Evolutionary conservation across 148 eudicot species (phyloP).

Genomic region (Heliamphora exappendiculata): DNA sequence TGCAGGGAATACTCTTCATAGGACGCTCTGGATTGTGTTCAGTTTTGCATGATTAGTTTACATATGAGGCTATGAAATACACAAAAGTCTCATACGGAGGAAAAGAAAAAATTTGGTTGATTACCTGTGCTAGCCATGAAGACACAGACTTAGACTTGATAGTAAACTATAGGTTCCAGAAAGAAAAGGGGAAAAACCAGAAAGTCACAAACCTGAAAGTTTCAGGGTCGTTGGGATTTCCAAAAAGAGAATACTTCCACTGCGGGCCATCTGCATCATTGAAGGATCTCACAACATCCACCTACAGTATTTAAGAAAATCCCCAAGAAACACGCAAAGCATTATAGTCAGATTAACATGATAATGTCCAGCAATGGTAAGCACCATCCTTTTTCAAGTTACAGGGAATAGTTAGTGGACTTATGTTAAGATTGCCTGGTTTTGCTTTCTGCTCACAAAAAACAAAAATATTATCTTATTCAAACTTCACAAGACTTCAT

Average conservation of each 20-base stretch:
- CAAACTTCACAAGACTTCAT: neutral
- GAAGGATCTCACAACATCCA: slow-evolving; percentile 81
- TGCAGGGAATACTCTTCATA: neutral
- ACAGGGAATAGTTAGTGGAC: neutral
- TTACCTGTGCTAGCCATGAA: neutral
- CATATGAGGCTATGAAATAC: neutral
- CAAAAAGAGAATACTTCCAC: slow-evolving; percentile 97
- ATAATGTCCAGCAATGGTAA: neutral
- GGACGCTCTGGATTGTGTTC: neutral
- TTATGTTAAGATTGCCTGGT: neutral
- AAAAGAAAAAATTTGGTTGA: neutral
- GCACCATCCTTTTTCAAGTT: neutral
- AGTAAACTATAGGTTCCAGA: neutral
- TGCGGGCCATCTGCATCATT: slow-evolving; percentile 87
- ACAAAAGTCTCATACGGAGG: neutral
- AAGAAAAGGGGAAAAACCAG: neutral
- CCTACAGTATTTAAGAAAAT: slow-evolving; percentile 30
- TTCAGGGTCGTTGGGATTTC: slow-evolving; percentile 92
- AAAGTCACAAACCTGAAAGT: slow-evolving; percentile 64
- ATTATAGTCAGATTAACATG: neutral
- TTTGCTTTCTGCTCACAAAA: neutral
- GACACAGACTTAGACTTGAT: neutral
- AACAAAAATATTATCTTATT: neutral
- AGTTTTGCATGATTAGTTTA: neutral
- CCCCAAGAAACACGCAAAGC: neutral